Evolutionary conservation across 202 grass and related monocot species (phyloP).

Genomic region (Panicum virgatum): DNA sequence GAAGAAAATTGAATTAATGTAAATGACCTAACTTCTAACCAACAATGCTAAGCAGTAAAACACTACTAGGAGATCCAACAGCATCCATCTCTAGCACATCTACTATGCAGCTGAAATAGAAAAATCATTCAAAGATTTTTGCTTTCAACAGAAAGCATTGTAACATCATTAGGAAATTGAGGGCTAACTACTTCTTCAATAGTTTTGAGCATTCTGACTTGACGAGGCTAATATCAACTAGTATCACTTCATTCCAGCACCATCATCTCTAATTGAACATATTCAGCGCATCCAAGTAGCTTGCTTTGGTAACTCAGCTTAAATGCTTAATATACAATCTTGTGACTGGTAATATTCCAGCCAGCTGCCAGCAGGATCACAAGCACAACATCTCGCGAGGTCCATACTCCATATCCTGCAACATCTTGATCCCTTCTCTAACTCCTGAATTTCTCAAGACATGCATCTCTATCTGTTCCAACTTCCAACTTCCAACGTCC

Average conservation of each 20-base stretch:
- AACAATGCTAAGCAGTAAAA: background rate
- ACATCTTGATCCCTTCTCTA: background rate
- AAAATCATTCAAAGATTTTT: background rate
- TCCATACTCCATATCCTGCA: background rate
- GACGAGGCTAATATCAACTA: background rate
- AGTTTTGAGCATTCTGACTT: constrained; percentile 18
- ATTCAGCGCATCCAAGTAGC: background rate
- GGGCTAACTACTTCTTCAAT: background rate
- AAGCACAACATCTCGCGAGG: background rate
- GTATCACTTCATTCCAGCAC: background rate
- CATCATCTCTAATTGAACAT: background rate
- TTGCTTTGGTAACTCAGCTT: background rate
- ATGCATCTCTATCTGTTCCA: background rate
- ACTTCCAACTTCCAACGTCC: no score
- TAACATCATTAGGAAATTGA: background rate
- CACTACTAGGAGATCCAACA: background rate
- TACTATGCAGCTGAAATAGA: constrained; percentile 4
- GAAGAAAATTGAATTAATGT: background rate
- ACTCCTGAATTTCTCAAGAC: background rate
- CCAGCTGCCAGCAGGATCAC: background rate
- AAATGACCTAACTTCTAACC: background rate
- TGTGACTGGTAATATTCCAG: background rate
- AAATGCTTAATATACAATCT: background rate
- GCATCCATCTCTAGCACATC: background rate
- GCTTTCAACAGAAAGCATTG: background rate